Conservation (phyloP, 208 protist genomes). For the Willaertia magna region DNA sequence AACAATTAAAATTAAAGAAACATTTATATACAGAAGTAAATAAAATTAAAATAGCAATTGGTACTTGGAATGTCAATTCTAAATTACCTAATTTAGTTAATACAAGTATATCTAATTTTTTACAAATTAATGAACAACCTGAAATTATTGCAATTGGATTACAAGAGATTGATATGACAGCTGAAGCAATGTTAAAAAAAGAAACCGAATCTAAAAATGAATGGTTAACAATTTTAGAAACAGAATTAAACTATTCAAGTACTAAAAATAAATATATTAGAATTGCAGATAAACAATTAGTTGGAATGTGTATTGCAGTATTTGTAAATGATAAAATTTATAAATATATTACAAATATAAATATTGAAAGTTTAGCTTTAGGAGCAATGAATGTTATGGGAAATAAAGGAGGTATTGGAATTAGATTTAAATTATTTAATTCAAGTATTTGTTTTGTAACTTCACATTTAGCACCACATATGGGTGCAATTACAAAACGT, state of each 20-base stretch:
- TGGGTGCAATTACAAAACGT: neutral
- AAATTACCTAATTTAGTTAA: neutral
- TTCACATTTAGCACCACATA: conserved; percentile 18
- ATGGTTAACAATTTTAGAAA: neutral
- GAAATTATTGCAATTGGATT: conserved; percentile 62
- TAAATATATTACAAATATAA: neutral
- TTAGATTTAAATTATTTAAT: neutral
- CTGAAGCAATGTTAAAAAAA: conserved; percentile 44
- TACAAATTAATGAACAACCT: neutral
- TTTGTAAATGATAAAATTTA: neutral
- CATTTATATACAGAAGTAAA: neutral
- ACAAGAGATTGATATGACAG: conserved; percentile 78
- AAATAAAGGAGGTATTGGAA: conserved; percentile 17
- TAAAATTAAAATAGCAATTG: neutral
- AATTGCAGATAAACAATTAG: neutral
- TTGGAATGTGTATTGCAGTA: conserved; percentile 5
- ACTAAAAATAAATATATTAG: neutral
- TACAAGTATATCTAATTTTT: neutral
- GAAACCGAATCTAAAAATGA: neutral
- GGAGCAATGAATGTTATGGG: conserved; percentile 10
- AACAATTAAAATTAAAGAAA: neutral
- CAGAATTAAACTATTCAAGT: neutral
- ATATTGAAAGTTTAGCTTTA: neutral
- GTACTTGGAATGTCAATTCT: neutral
- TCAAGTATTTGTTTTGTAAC: conserved; percentile 7